Conservation (phyloP, 106 monocot genomes). For the Iris macrosiphon region DNA sequence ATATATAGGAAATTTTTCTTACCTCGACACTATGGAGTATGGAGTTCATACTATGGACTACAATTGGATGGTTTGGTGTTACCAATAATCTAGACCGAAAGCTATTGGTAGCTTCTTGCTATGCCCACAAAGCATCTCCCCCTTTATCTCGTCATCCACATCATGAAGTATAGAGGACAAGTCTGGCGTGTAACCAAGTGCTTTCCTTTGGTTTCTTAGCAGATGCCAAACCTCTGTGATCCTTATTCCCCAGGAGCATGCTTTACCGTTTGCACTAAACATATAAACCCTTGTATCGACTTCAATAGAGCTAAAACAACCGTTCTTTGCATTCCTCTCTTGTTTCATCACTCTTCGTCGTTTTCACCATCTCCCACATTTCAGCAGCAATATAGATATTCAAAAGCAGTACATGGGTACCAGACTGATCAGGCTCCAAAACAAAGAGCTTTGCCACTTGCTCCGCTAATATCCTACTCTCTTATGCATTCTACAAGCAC, state of each 20-base stretch:
- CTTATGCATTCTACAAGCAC: conserved; percentile 27
- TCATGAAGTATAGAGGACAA: conserved; percentile 17
- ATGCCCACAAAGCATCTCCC: conserved; percentile 17
- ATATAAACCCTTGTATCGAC: conserved; percentile 20
- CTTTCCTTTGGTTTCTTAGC: conserved; percentile 19
- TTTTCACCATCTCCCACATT: conserved; percentile 35
- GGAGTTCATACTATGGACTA: too few species aligned
- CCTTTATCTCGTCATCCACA: conserved; percentile 22
- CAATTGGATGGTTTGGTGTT: too few species aligned
- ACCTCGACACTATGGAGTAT: too few species aligned
- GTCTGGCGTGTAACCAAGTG: conserved; percentile 18
- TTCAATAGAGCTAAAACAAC: conserved; percentile 31
- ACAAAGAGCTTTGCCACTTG: conserved; percentile 21
- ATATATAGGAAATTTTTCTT: too few species aligned
- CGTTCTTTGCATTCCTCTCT: conserved; percentile 14
- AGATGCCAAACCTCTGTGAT: conserved; percentile 5
- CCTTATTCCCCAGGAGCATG: neutral
- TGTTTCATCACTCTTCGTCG: conserved; percentile 19
- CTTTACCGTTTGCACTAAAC: conserved; percentile 4
- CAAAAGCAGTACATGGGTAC: conserved; percentile 26
- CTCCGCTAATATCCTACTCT: conserved; percentile 12
- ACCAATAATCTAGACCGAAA: too few species aligned
- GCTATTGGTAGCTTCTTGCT: conserved; percentile 30
- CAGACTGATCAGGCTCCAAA: conserved; percentile 16
- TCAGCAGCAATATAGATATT: conserved; percentile 33